Evolutionary conservation across 1,284 basidiomycete genomes (phyloP).

Genomic region (Amylostereum areolatum): DNA sequence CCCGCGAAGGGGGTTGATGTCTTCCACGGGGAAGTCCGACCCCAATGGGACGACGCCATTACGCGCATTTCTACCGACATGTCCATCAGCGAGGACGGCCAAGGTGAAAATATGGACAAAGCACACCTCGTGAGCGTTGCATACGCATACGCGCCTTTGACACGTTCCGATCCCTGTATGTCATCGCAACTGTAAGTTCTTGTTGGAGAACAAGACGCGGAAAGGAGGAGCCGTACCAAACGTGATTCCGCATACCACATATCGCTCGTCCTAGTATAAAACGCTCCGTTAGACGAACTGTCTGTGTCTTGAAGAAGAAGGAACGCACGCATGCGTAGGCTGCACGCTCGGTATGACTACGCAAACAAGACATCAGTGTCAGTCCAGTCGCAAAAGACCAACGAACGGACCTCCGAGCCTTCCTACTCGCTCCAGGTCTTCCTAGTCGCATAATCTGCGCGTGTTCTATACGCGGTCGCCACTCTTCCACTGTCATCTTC

Average conservation of each 20-base stretch:
- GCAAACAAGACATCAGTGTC: neutral
- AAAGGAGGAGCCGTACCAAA: conserved; percentile 39
- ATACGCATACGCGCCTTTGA: conserved; percentile 87
- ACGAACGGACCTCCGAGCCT: conserved; percentile 57
- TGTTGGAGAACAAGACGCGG: neutral
- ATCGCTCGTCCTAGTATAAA: conserved; percentile 61
- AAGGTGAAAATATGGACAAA: neutral
- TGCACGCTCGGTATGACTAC: conserved; percentile 89
- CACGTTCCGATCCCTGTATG: conserved; percentile 66
- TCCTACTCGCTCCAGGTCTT: conserved; percentile 68
- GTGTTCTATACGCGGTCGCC: conserved; percentile 83
- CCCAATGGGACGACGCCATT: conserved; percentile 67
- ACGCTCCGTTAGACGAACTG: neutral
- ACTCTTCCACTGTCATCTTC: conserved; percentile 29
- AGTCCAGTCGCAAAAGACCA: neutral
- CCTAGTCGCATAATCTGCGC: conserved; percentile 77
- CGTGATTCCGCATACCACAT: conserved; percentile 87
- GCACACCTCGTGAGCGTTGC: conserved; percentile 66
- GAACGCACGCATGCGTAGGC: conserved; percentile 79
- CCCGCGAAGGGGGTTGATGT: conserved; percentile 72
- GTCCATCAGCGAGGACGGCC: neutral
- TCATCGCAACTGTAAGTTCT: neutral
- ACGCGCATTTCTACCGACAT: conserved; percentile 35
- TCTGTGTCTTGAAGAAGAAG: neutral
- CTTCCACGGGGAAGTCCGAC: conserved; percentile 89